Percentiles rank a stretch among this genome's conserved stretches.
phyloP scores from a whole-genome alignment of 129 eudicot genomes.

The Solidago caesia region DNA sequence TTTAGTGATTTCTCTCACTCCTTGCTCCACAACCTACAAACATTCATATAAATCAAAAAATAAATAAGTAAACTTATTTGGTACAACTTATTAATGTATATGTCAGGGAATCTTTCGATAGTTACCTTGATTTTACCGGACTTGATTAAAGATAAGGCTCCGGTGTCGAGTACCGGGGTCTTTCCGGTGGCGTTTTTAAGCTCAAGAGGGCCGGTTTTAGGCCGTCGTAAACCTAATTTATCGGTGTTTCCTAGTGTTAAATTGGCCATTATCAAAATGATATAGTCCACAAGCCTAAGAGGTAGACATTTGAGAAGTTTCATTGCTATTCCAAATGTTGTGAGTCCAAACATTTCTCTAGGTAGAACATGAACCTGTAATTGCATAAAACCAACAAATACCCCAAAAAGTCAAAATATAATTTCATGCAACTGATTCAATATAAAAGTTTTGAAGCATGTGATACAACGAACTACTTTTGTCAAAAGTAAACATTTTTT shows the following conservation, averaged over 20 bases:
- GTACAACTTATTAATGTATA: conserved; percentile 4
- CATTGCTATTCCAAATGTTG: conserved; percentile 82
- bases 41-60: conserved; percentile 19
- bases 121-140: conserved; percentile 80
- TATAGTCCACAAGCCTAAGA: conserved; percentile 62
- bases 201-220: conserved; percentile 87
- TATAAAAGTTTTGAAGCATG: conserved; percentile 4
- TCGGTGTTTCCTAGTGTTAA: conserved; percentile 66
- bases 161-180: conserved; percentile 85
- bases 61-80: background rate
- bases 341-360: conserved; percentile 85
- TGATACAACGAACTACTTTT: conserved; percentile 1
- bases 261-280: conserved; percentile 58
- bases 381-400: conserved; percentile 25
- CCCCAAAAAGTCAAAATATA: conserved; percentile 20
- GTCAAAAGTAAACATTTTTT: conserved; percentile 17
- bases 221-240: conserved; percentile 60
- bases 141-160: conserved; percentile 70
- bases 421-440: background rate
- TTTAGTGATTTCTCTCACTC: conserved; percentile 67
- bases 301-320: conserved; percentile 83
- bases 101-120: conserved; percentile 32
- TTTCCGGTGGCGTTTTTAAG: conserved; percentile 87
- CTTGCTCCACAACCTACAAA: conserved; percentile 66
- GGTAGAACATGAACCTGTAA: conserved; percentile 81